Conservation (phyloP, 306 rosid species). For the Luffa aegyptiaca region DNA sequence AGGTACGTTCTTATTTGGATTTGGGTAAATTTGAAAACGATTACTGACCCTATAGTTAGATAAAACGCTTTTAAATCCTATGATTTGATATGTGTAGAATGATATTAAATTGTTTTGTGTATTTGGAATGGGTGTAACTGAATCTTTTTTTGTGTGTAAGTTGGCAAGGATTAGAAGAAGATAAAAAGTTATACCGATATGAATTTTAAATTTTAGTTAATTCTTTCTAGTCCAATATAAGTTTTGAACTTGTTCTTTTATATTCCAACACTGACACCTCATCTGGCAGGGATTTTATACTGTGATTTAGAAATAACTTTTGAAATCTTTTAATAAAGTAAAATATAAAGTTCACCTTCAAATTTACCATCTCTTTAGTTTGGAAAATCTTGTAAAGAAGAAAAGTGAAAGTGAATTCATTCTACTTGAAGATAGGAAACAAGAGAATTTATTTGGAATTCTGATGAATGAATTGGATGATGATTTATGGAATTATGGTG, state of each 20-base stretch:
- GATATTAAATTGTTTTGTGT: background rate
- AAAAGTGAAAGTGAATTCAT: too few relatives aligned
- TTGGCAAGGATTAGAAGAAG: background rate
- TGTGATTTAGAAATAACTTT: background rate
- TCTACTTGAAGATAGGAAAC: too few relatives aligned
- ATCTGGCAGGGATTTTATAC: too few relatives aligned
- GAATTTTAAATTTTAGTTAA: too few relatives aligned
- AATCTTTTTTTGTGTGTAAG: background rate
- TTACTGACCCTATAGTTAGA: background rate
- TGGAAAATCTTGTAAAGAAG: too few relatives aligned
- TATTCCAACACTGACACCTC: background rate
- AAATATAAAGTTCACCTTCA: too few relatives aligned
- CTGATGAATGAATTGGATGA: too few relatives aligned
- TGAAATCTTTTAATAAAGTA: background rate
- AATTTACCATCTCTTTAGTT: too few relatives aligned
- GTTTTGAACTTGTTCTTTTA: background rate
- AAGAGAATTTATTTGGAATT: too few relatives aligned
- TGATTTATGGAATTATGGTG: too few relatives aligned
- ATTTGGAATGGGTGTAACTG: background rate
- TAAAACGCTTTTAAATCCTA: background rate
- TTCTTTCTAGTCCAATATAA: too few relatives aligned
- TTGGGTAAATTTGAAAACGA: background rate
- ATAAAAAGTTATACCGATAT: background rate
- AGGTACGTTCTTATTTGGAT: conserved; percentile 17
- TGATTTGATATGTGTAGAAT: background rate